A percentile compares a stretch with the other conserved stretches of the same genome.
These are phyloP conservation scores for Xylaria curta DNA, from an alignment of 495 filamentous ascomycete species.

Conservation along the genomic window DNA sequence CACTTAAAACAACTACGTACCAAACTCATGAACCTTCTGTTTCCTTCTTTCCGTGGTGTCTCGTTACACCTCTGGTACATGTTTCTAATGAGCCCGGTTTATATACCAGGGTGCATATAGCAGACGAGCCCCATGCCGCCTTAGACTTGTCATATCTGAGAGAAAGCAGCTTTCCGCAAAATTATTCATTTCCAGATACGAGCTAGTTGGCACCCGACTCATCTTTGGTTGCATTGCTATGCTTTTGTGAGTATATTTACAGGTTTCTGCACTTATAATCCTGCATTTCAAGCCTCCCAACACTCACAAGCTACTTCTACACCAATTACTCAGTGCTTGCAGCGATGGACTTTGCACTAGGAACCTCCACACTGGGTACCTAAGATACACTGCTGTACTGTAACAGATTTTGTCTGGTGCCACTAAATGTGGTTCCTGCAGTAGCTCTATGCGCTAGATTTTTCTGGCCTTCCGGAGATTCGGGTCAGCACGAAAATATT, in stretches of 20 bases:
- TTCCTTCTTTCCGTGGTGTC: not conserved
- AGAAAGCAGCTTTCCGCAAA: slow-evolving; percentile 7
- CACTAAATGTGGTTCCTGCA: slow-evolving; percentile 24
- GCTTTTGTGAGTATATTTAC: not conserved
- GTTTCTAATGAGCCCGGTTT: not conserved
- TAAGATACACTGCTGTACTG: not conserved
- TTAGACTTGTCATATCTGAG: not conserved
- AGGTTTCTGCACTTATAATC: not conserved
- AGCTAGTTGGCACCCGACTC: not conserved
- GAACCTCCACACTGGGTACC: not conserved
- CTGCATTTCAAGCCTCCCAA: not conserved
- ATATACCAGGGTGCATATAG: slow-evolving; percentile 8
- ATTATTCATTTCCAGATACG: slow-evolving; percentile 12
- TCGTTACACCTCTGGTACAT: not conserved
- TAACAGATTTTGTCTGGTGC: not conserved
- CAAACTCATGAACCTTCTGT: not conserved
- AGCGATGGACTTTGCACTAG: not conserved
- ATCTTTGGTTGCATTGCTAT: not conserved
- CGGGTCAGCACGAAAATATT: not conserved
- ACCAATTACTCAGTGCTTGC: not conserved
- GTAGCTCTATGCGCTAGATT: slow-evolving; percentile 19
- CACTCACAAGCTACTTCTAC: not conserved
- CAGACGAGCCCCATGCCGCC: slow-evolving; percentile 10
- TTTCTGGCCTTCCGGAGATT: slow-evolving; percentile 18
- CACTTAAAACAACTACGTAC: not conserved